These are phyloP conservation scores for Zostera marina DNA, from an alignment of 116 monocot species.

Conservation along the genomic window DNA sequence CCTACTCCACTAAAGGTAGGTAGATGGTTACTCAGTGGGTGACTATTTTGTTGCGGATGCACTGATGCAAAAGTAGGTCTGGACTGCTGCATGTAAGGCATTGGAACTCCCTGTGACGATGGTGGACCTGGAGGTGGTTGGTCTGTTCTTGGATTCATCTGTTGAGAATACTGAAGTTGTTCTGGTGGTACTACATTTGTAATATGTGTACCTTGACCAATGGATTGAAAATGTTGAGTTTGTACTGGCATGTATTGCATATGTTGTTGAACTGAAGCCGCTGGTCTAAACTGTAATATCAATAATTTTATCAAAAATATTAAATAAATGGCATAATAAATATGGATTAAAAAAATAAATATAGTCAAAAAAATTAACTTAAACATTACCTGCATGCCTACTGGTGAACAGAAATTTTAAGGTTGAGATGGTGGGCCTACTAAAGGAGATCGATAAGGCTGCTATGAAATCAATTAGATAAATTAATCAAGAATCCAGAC, in stretches of 20 bases:
- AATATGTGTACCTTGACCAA: constrained; percentile 25
- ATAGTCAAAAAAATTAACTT: not conserved
- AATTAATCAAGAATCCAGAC: not conserved
- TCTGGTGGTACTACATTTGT: constrained; percentile 29
- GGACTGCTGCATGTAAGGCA: constrained; percentile 41
- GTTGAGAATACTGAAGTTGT: constrained; percentile 34
- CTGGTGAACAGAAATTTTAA: constrained; percentile 46
- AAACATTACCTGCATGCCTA: constrained; percentile 44
- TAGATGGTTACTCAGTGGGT: constrained; percentile 22
- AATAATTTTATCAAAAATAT: constrained; percentile 11
- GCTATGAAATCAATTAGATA: constrained; percentile 1
- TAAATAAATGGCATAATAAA: constrained; percentile 1
- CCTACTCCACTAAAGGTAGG: constrained; percentile 30
- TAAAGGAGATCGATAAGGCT: constrained; percentile 45
- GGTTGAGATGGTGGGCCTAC: constrained; percentile 29
- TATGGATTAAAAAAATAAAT: not conserved
- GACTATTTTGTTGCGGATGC: constrained; percentile 38
- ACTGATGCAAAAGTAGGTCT: constrained; percentile 33
- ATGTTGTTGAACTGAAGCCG: constrained; percentile 36
- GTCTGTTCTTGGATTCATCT: constrained; percentile 24
- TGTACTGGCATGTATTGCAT: constrained; percentile 36
- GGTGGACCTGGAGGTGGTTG: constrained; percentile 28
- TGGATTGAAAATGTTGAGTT: constrained; percentile 42
- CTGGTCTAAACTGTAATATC: constrained; percentile 32
- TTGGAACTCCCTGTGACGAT: constrained; percentile 36